Percentiles rank a stretch among this genome's conserved stretches.
Conservation (phyloP, 306 rosid genomes). For the Cucurbita argyrosperma region DNA sequence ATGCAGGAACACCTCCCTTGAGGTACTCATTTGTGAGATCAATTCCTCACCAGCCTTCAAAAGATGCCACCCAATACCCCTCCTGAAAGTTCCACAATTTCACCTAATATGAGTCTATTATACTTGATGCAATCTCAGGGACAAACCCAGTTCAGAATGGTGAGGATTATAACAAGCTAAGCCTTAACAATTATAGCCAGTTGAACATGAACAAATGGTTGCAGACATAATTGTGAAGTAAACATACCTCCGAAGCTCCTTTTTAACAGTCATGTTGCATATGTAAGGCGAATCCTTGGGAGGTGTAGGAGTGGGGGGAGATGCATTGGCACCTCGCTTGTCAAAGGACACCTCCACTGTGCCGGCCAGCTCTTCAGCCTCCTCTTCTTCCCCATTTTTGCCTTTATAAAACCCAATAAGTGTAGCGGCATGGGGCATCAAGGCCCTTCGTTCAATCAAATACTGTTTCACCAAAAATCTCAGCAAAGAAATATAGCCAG, state of each 20-base stretch:
- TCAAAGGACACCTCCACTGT: constrained; percentile 82
- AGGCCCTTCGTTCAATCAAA: constrained; percentile 40
- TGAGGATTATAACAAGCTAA: neutral
- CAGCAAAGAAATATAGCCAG: constrained; percentile 38
- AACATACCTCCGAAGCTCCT: constrained; percentile 52
- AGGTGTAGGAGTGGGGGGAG: constrained; percentile 68
- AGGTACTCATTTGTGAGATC: constrained; percentile 48
- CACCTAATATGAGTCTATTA: neutral
- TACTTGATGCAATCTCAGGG: neutral
- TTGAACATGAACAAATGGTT: neutral
- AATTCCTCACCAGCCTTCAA: constrained; percentile 81
- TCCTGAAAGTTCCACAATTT: constrained; percentile 39
- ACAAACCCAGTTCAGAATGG: neutral
- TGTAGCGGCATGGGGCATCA: constrained; percentile 65
- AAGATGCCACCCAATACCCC: constrained; percentile 97
- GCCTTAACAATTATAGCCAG: neutral
- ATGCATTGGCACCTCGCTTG: constrained; percentile 45
- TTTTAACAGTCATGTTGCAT: constrained; percentile 52
- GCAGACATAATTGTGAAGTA: neutral
- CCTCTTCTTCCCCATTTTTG: constrained; percentile 6
- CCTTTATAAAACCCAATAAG: constrained; percentile 58
- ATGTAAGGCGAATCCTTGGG: constrained; percentile 69
- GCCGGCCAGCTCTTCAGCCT: constrained; percentile 44
- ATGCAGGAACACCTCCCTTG: constrained; percentile 70
- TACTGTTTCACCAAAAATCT: constrained; percentile 60